phyloP scores from a whole-genome alignment of 2,329 filamentous ascomycete species.

The Exophiala phaeomuriformis region DNA sequence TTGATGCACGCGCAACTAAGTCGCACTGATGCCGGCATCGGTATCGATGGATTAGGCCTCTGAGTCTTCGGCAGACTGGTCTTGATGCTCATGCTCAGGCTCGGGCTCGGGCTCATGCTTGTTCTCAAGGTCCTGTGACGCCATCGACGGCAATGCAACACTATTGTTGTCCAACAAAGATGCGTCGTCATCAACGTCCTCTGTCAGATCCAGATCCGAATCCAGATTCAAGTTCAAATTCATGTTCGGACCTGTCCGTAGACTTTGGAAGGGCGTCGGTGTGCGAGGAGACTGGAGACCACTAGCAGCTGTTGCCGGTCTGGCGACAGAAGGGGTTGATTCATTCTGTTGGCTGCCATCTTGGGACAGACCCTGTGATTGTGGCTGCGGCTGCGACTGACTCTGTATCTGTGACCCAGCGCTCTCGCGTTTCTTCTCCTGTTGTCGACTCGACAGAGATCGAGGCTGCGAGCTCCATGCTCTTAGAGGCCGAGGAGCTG shows the following conservation, averaged over 20 bases:
- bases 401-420: slow-evolving; percentile 25
- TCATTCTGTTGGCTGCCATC: too few species aligned
- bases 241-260: not conserved
- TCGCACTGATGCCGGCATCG: too few species aligned
- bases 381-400: slow-evolving; percentile 31
- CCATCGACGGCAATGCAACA: not conserved
- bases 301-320: slow-evolving; percentile 15
- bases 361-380: too few species aligned
- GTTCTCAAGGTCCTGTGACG: not conserved
- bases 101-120: too few species aligned
- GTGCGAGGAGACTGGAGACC: not conserved
- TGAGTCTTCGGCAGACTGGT: too few species aligned
- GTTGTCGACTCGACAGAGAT: slow-evolving; percentile 9
- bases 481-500: slow-evolving; percentile 19
- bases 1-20: too few species aligned
- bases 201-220: slow-evolving; percentile 37
- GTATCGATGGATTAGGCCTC: too few species aligned
- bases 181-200: slow-evolving; percentile 35
- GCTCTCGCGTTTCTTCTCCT: not conserved
- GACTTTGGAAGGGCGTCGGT: not conserved
- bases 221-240: not conserved
- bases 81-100: too few species aligned
- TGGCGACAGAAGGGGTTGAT: too few species aligned
- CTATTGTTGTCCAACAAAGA: slow-evolving; percentile 16
- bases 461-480: slow-evolving; percentile 16